Conservation (phyloP, 176 grass and related monocot genomes). For the Pontederia paniculata region DNA sequence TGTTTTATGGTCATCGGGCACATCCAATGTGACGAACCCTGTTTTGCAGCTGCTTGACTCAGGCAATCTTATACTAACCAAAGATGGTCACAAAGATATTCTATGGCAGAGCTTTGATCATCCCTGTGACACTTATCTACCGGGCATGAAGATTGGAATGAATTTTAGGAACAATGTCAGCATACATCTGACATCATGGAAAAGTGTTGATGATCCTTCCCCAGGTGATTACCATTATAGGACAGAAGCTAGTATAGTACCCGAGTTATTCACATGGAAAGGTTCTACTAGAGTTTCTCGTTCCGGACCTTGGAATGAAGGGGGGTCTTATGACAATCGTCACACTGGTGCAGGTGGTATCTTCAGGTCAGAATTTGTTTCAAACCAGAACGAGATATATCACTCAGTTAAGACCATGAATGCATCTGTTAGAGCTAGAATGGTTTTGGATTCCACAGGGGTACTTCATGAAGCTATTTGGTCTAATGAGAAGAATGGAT, state of each 20-base stretch:
- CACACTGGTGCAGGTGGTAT: slow-evolving; percentile 8
- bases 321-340: not conserved
- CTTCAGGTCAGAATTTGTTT: slow-evolving; percentile 43
- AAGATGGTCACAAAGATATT: no score
- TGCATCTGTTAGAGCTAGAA: slow-evolving; percentile 26
- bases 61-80: slow-evolving; percentile 6
- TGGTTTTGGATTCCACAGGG: slow-evolving; percentile 41
- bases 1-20: not conserved
- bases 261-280: slow-evolving; percentile 1
- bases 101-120: slow-evolving; percentile 18
- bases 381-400: slow-evolving; percentile 36
- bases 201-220: no score
- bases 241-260: not conserved
- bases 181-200: slow-evolving; percentile 7
- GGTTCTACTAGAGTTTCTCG: not conserved
- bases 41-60: slow-evolving; percentile 3
- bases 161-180: not conserved
- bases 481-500: slow-evolving; percentile 12
- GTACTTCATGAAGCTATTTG: slow-evolving; percentile 45
- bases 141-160: slow-evolving; percentile 3
- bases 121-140: slow-evolving; percentile 1
- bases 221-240: not conserved
- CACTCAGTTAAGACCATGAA: slow-evolving; percentile 27
- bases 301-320: slow-evolving; percentile 7
- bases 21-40: not conserved